Evolutionary conservation across 2,329 filamentous ascomycete genomes (phyloP), one percentile per base, ranked within the genome.

Genomic region (Fusarium tuaranense): DNA sequence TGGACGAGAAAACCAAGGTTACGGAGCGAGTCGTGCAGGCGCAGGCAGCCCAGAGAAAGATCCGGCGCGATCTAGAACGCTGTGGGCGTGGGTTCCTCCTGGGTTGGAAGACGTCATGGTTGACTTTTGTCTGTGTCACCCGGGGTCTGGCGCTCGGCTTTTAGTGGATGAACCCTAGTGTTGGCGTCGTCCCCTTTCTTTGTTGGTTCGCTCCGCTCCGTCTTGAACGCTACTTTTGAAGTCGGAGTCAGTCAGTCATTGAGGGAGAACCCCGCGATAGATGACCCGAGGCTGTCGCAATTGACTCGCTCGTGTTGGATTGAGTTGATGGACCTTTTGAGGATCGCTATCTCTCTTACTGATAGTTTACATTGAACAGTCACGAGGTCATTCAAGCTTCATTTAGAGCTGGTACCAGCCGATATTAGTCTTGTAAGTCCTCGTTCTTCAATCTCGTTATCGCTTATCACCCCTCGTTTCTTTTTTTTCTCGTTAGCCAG

Each of bases 21-120:
- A 39, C 39, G 51, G 39, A 46, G 58, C 65, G 58, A 66, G 69
- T 72, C 59, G 63, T 46, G 63, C 62, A 63, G 36, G 39, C 44
- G 32, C 30, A 65, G 55, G 22, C 63, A 63, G 41, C 51, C 53
- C 44, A 46, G n/a, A 61, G 51, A 39, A 55, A 36, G 18, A 64
- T 69, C 63, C 67, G 64, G 63, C 5, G 34, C 58, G 64, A 75
- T 75, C 73, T 73, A 75, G 73, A 75, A 68, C 58, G 46, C 66
- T 34, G 59, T 13, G 41, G 41, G 41, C 41, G 41, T 46, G 41
- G 14, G 48, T 16, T 62, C 53, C 25, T 30, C 6, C 14, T 27
- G 51, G 30, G 41, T 60, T 22, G 41, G 61, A 73, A 66, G 70
- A 75, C 73, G 72, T 75, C 73, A 75, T 67, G 3, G 39, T 53